phyloP scores from a whole-genome alignment of 2,329 filamentous ascomycete genomes.

The Dryadomyces sulphureus region DNA sequence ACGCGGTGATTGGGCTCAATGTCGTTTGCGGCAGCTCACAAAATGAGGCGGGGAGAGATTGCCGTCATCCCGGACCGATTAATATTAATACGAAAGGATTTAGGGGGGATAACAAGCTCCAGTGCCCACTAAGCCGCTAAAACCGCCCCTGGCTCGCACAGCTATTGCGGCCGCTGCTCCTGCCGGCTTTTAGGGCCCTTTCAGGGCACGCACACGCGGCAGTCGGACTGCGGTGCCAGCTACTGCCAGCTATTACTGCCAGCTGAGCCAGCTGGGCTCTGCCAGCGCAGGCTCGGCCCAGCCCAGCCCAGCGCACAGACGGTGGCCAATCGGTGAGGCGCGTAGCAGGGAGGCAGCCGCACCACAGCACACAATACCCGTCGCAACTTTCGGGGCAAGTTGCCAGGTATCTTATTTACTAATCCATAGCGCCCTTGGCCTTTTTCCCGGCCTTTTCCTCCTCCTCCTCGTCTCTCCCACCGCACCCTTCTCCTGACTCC shows the following conservation, averaged over 20 bases:
- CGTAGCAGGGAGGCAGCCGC: not conserved
- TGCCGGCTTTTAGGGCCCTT: not conserved
- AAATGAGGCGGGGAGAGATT: too few species aligned
- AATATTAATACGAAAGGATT: too few species aligned
- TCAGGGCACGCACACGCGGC: not conserved
- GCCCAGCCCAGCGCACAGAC: not conserved
- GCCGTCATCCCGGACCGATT: too few species aligned
- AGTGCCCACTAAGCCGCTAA: too few species aligned
- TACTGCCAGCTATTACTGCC: too few species aligned
- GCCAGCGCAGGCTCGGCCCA: not conserved
- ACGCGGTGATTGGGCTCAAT: too few species aligned
- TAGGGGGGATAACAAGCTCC: too few species aligned
- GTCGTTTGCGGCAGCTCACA: too few species aligned
- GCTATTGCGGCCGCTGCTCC: not conserved
- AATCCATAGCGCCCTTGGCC: conserved; percentile 1
- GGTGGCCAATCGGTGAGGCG: not conserved
- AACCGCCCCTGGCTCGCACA: too few species aligned
- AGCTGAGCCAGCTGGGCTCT: too few species aligned
- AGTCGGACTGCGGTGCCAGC: not conserved
- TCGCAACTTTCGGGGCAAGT: not conserved
- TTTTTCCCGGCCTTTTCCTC: not conserved
- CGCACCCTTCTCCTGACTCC: not conserved
- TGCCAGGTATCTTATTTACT: conserved; percentile 4
- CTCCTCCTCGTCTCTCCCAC: not conserved
- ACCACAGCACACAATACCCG: not conserved